Conservation (phyloP, 2,329 filamentous ascomycete genomes). For the Botrytis porri region DNA sequence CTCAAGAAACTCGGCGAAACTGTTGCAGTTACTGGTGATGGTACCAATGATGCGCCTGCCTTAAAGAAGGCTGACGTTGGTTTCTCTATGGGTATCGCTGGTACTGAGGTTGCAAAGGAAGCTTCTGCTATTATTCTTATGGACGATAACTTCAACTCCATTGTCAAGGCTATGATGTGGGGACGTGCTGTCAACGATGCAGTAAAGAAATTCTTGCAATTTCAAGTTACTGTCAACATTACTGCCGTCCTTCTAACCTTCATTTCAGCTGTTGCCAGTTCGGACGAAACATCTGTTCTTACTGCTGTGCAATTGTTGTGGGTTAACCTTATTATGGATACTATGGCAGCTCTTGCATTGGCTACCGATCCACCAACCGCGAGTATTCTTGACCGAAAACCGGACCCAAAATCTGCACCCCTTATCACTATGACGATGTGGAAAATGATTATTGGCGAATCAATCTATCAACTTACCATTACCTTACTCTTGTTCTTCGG, state of each 20-base stretch:
- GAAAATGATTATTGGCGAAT: conserved; percentile 98
- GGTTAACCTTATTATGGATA: conserved; percentile 86
- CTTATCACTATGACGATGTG: conserved; percentile 91
- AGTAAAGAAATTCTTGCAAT: conserved; percentile 53
- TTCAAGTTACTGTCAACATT: conserved; percentile 72
- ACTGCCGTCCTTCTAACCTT: conserved; percentile 77
- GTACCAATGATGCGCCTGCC: conserved; percentile 64
- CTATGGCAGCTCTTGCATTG: conserved; percentile 73
- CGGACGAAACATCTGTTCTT: conserved; percentile 62
- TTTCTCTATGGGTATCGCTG: conserved; percentile 65
- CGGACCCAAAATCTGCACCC: conserved; percentile 69
- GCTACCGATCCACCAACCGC: conserved; percentile 71
- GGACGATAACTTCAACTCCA: conserved; percentile 62
- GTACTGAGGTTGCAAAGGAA: conserved; percentile 63
- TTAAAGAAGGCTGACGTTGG: conserved; percentile 65
- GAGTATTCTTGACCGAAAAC: conserved; percentile 68
- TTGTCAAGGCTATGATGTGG: conserved; percentile 61
- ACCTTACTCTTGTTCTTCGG: conserved; percentile 84
- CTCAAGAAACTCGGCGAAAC: conserved; percentile 64
- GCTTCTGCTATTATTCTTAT: conserved; percentile 60
- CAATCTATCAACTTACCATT: conserved; percentile 78
- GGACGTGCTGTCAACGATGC: conserved; percentile 56
- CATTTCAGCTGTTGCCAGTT: conserved; percentile 67
- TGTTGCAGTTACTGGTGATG: conserved; percentile 65
- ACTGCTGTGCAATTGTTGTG: conserved; percentile 78